Evolutionary conservation across 495 filamentous ascomycete genomes (phyloP).

Genomic region (Penicillium taxi): DNA sequence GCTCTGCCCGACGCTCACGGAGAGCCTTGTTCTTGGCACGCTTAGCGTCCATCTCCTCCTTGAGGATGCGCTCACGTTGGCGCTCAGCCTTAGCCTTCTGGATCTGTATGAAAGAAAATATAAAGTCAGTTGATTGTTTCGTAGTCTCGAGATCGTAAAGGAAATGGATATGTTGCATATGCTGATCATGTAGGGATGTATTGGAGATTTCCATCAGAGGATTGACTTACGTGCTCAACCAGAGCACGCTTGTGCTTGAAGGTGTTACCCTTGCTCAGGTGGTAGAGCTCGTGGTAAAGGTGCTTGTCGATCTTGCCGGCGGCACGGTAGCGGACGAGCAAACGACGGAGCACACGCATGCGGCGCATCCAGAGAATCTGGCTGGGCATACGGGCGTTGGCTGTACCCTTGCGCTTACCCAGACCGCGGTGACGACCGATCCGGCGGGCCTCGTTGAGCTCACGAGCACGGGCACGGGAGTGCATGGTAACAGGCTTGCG

Average conservation of each 20-base stretch:
- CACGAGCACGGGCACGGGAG: constrained; percentile 89
- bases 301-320: constrained; percentile 99
- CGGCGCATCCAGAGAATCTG: constrained; percentile 99
- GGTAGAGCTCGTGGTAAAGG: constrained; percentile 99
- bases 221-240: constrained; percentile 89
- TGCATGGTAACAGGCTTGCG: constrained; percentile 99
- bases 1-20: constrained; percentile 89
- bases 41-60: constrained; percentile 99
- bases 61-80: constrained; percentile 82
- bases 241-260: constrained; percentile 99
- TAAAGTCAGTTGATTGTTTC: constrained; percentile 18
- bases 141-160: no score
- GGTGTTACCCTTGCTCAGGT: constrained; percentile 99
- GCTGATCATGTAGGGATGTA: background rate
- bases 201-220: constrained; percentile 6
- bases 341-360: constrained; percentile 95
- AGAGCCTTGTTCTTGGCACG: constrained; percentile 99
- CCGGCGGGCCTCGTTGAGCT: constrained; percentile 79
- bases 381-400: constrained; percentile 98
- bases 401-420: constrained; percentile 99
- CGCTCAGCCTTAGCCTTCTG: constrained; percentile 99
- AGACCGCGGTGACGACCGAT: constrained; percentile 95
- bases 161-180: no score
- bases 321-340: constrained; percentile 98
- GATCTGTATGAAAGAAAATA: constrained; percentile 55